Base-by-base conservation (phyloP, 805 yeast genomes). In the Wickerhamomyces sydowiorum region DNA sequence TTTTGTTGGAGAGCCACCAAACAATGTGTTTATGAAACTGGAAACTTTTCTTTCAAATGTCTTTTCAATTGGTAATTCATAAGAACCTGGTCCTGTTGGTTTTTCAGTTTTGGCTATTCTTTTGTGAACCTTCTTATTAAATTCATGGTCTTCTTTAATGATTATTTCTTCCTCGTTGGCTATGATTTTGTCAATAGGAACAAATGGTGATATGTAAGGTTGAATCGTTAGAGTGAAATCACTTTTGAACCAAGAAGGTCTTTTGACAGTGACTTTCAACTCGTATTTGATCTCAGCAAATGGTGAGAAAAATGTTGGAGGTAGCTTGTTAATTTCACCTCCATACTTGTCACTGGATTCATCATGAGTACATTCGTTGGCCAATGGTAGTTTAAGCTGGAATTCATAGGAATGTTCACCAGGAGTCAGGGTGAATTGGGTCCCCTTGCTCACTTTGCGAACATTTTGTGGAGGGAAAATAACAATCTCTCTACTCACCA, bases 181-280 rank as follows among this genome's bases (percentile, higher is more conserved):
- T 22, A 50, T 53, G 20, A 39, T n/a, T 7, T 39, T 24, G 19
- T 39, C 41, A 17, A 33, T 25, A 3, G 37, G 20, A 24, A 33
- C 37, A n/a, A 29, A 24, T 15, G 33, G 14, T n/a, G 23, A 12
- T 10, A 39, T 10, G 19, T 32, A 14, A 8, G 39, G 20, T 53
- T 56, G 10, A 69, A 55, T 29, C 83, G 59, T 28, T 70, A 51
- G 44, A 6, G 8, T 10, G 15, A 17, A n/a, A 13, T 76, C 78
- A 27, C 65, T 40, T 44, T 70, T 71, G 43, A 75, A 61, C 20
- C 77, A 52, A 3, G 78, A 67, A 2, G 80, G 60, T 35, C 80
- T 53, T 41, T 71, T 73, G 35, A 79, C 78, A 1, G 85, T 79
- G 13, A 69, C 84, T 56, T 79, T 78, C 41, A 80, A 66, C 51